phyloP scores from a whole-genome alignment of 352 stramenopile genomes.

The Phytophthora fragariae region DNA sequence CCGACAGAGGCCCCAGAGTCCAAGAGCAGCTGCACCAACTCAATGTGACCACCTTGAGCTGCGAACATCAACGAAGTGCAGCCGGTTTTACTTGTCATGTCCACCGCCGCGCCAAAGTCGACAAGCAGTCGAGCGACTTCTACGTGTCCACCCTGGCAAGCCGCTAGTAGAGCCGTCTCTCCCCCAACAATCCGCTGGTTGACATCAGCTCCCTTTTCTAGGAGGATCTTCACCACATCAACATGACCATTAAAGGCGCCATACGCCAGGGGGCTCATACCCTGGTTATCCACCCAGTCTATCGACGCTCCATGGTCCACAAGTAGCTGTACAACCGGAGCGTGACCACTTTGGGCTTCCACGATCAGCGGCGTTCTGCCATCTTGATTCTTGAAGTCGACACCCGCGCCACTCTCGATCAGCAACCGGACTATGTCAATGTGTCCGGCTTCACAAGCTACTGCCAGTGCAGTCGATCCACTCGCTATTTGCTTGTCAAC shows the following conservation, averaged over 20 bases:
- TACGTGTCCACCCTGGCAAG: neutral
- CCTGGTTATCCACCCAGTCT: neutral
- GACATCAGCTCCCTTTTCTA: neutral
- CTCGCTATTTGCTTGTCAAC: neutral
- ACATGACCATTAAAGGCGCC: neutral
- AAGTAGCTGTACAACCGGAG: neutral
- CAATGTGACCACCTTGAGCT: neutral
- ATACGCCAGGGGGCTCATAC: neutral
- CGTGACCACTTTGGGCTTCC: neutral
- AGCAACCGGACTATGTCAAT: neutral
- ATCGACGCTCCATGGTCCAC: neutral
- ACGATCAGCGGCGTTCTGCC: neutral
- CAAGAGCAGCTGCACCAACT: neutral
- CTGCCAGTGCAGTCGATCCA: neutral
- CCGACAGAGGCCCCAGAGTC: neutral
- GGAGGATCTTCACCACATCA: neutral
- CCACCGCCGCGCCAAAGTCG: neutral
- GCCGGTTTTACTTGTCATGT: neutral
- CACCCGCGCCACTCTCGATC: neutral
- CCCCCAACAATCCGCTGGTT: neutral
- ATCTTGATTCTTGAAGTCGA: neutral
- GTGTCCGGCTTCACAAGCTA: neutral
- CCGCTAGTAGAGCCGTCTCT: neutral
- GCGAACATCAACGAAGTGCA: neutral
- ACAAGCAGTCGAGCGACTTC: neutral